Evolutionary conservation across 768 basidiomycete species (phyloP), one percentile per base, ranked within the genome.

Genomic region (Psilocybe sp.): DNA sequence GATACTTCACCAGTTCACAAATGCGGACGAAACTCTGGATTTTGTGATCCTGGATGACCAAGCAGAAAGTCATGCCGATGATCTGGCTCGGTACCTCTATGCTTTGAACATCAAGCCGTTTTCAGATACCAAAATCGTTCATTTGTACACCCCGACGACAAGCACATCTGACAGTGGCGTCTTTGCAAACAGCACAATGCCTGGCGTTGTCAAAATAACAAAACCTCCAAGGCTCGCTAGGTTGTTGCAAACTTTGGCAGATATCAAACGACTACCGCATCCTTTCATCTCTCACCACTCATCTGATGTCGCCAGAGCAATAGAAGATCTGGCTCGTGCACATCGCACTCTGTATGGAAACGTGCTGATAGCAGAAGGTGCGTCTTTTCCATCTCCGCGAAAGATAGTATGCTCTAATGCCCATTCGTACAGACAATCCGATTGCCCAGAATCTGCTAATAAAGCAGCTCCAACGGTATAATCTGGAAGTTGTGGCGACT

Each of bases 351-450:
- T 87, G 4, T 83, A 67, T 56, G 85, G 85, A 16, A 85, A 83
- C 52, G 77, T 89, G 8, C 74, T 89, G 10, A 76, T 89, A 16
- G 87, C 86, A 3, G 87, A 89, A 77, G 86, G 85, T 81, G 36
- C 40, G 64, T 53, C 14, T 49, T 36, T 34, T 36, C 11, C 4
- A 32, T 5, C 20, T 15, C 23, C 15, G 28, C 19, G 19, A 13
- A 15, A 42, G 32, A 32, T 36, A 42, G 23, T 28, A 46, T 36
- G 28, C 20, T 47, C 23, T 28, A 46, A 19, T 8, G 48, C 36
- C 28, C 19, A 36, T 43, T 4, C 34, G n/a, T 44, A 23, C 48
- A 87, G 87, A 89, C 58, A 89, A 89, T 57, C 78, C 81, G 4
- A 81, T 89, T 18, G 84, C 85, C 2, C 84, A 84, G 60, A 79